phyloP scores from a whole-genome alignment of 2,329 filamentous ascomycete genomes.

The Exserohilum turcica region DNA sequence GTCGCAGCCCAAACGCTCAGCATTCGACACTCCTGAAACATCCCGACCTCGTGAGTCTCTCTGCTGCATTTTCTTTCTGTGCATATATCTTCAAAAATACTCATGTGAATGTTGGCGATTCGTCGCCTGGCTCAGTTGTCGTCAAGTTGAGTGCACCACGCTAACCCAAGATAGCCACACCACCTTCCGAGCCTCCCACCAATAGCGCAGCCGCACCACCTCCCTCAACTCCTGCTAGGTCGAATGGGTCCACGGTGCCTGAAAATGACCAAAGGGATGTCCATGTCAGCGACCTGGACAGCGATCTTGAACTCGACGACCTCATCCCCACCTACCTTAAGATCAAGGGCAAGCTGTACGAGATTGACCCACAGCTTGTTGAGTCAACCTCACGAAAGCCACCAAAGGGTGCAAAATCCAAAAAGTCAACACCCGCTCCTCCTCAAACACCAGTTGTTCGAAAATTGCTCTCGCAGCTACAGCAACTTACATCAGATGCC shows the following conservation, averaged over 20 bases:
- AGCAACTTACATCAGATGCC: constrained; percentile 70
- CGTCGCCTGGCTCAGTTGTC: not conserved
- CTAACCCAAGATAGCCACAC: constrained; percentile 12
- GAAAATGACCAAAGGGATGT: constrained; percentile 38
- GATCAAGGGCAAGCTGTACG: constrained; percentile 64
- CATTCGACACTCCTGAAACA: constrained; percentile 22
- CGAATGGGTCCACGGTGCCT: constrained; percentile 7
- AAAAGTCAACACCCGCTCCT: constrained; percentile 21
- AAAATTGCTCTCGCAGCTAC: constrained; percentile 74
- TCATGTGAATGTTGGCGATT: not conserved
- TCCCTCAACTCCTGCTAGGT: not conserved
- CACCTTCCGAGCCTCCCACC: constrained; percentile 3
- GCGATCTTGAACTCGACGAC: constrained; percentile 57
- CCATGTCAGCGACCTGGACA: constrained; percentile 56
- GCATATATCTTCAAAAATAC: not conserved
- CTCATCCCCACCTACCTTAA: constrained; percentile 75
- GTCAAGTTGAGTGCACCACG: not conserved
- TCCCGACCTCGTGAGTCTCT: constrained; percentile 37
- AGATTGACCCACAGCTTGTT: constrained; percentile 63
- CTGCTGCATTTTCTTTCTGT: not conserved
- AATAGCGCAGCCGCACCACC: not conserved
- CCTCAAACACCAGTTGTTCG: constrained; percentile 57
- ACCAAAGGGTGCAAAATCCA: constrained; percentile 28
- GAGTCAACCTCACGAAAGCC: constrained; percentile 47
- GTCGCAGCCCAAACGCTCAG: constrained; percentile 21